These are phyloP conservation scores for Daedalea quercina DNA, from an alignment of 768 basidiomycete species.

Conservation along the genomic window DNA sequence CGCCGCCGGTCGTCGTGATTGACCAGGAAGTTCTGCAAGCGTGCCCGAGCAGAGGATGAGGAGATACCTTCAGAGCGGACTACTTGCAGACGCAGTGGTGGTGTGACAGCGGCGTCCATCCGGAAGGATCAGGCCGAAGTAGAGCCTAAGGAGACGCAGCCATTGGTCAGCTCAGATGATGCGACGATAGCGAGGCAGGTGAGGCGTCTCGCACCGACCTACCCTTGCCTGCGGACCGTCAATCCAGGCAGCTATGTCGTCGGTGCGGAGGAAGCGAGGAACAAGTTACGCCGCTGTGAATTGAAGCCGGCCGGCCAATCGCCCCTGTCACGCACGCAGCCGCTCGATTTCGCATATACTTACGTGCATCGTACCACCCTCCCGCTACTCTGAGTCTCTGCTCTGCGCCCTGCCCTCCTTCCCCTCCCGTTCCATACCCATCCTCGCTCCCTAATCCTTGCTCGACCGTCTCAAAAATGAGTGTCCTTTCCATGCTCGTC, in stretches of 20 bases:
- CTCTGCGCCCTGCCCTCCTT: background rate
- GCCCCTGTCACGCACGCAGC: background rate
- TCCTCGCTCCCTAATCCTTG: background rate
- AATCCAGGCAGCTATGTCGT: background rate
- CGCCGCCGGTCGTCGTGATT: conserved; percentile 25
- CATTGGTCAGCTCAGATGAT: background rate
- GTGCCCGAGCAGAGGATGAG: conserved; percentile 19
- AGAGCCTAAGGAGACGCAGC: background rate
- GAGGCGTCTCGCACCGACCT: background rate
- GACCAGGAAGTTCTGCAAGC: conserved; percentile 24
- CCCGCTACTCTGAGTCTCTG: background rate
- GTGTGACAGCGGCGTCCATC: conserved; percentile 23
- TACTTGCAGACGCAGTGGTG: conserved; percentile 23
- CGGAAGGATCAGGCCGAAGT: background rate
- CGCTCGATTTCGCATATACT: background rate
- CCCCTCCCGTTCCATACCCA: background rate
- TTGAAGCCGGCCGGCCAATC: background rate
- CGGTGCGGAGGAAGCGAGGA: background rate
- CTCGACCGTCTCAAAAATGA: conserved; percentile 33
- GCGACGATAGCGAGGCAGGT: no score
- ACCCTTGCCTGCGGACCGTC: background rate
- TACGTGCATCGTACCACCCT: conserved; percentile 7
- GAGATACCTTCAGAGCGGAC: conserved; percentile 17
- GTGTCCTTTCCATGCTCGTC: conserved; percentile 50
- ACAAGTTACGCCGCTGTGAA: background rate